Evolutionary conservation across 129 eudicot genomes (phyloP), one percentile per base, ranked within the genome.

Genomic region (Glebionis coronaria): DNA sequence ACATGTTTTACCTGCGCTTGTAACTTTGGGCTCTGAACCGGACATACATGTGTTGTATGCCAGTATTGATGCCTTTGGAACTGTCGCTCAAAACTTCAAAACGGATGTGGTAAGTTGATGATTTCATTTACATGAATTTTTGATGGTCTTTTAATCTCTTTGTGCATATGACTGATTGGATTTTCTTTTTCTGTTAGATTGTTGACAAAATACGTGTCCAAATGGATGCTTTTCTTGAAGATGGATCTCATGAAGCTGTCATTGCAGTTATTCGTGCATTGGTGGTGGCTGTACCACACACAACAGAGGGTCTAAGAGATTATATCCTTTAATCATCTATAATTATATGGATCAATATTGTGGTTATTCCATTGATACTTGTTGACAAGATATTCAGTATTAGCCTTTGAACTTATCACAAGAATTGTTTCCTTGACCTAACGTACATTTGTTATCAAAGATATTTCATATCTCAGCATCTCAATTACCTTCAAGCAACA

Each of bases 151-250:
- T 60, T 60, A 0, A 15, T 60, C 35, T 14, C 45, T 44, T 5
- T 56, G 0, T 23, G 16, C 31, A 68, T 47, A 21, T 56, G 62
- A 40, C 78, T 78, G 38, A 73, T 12, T 28, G 42, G 56, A 55
- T n/a, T 23, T 23, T 31, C 59, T 55, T 63, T 68, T 13, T 40
- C 28, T 23, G 29, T 44, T 72, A 92, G 98, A 92, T 92, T 74
- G 96, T 92, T 66, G 98, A 92, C 78, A 92, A 92, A 83, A 88
- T 92, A 78, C 91, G 96, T 54, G 82, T 92, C 65, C 98, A 92
- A 74, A 88, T 92, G 98, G 98, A 92, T 73, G 89, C 98, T 73
- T 92, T 92, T 81, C 94, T 92, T 73, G 98, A 92, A 75, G 98
- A 92, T 82, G 98, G 96, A 74, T 88, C 98, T 15, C 96, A 85